phyloP scores from a whole-genome alignment of 352 stramenopile genomes.

The Phytopythium chamaehyphon region DNA sequence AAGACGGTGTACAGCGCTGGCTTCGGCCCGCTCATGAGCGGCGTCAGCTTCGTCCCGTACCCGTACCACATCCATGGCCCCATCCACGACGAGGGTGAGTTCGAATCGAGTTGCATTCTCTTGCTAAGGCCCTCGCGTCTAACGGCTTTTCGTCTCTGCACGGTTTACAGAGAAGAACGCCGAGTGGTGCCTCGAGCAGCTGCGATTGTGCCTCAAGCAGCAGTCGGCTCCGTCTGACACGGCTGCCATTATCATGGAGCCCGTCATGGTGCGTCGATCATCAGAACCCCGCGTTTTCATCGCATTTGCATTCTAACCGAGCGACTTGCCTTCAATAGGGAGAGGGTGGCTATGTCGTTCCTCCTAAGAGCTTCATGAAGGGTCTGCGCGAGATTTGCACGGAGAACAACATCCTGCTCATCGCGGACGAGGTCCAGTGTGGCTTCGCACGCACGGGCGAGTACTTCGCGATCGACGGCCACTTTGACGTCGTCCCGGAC shows the following conservation, averaged over 20 bases:
- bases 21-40: slow-evolving; percentile 82
- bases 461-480: slow-evolving; percentile 85
- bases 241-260: slow-evolving; percentile 90
- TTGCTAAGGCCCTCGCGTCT: slow-evolving; percentile 3
- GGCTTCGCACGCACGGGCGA: slow-evolving; percentile 87
- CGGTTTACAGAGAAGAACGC: slow-evolving; percentile 36
- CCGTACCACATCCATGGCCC: slow-evolving; percentile 85
- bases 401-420: slow-evolving; percentile 91
- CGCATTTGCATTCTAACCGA: no score
- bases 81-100: slow-evolving; percentile 62
- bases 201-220: slow-evolving; percentile 89
- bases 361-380: slow-evolving; percentile 91
- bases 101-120: background rate
- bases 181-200: slow-evolving; percentile 78
- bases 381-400: slow-evolving; percentile 88
- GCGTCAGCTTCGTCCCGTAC: slow-evolving; percentile 84
- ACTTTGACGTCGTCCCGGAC: slow-evolving; percentile 85
- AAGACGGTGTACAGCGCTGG: slow-evolving; percentile 88
- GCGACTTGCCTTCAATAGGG: no score
- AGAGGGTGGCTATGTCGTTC: slow-evolving; percentile 91
- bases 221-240: slow-evolving; percentile 83
- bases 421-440: slow-evolving; percentile 91
- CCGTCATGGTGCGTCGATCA: slow-evolving; percentile 56
- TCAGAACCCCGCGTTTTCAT: no score
- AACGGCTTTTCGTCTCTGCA: background rate